Evolutionary conservation across 2,329 filamentous ascomycete genomes (phyloP).

Genomic region (Byssochlamys sp.): DNA sequence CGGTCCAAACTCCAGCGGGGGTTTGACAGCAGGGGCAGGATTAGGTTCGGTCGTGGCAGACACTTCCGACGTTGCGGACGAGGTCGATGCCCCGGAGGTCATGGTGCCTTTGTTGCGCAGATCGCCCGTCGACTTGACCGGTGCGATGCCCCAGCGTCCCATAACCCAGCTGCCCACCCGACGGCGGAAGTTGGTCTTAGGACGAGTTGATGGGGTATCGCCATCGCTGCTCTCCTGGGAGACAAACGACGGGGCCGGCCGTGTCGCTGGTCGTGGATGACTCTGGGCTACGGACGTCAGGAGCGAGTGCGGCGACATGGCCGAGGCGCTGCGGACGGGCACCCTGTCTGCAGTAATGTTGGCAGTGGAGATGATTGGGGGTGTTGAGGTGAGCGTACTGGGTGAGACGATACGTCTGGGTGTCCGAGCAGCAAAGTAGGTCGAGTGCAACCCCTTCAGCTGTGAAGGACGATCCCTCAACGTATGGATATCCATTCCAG

Average conservation of each 20-base stretch:
- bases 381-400: slow-evolving; percentile 30
- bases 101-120: slow-evolving; percentile 2
- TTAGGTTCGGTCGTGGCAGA: slow-evolving; percentile 9
- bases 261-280: slow-evolving; percentile 11
- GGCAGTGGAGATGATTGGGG: slow-evolving; percentile 29
- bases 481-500: slow-evolving; percentile 81
- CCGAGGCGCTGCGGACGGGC: slow-evolving; percentile 11
- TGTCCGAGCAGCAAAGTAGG: slow-evolving; percentile 41
- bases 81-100: slow-evolving; percentile 2
- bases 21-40: slow-evolving; percentile 17
- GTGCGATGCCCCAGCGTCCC: slow-evolving; percentile 52
- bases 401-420: slow-evolving; percentile 40
- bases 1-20: slow-evolving; percentile 48
- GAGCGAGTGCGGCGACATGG: slow-evolving; percentile 22
- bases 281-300: slow-evolving; percentile 29
- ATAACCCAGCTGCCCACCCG: slow-evolving; percentile 58
- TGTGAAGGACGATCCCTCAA: slow-evolving; percentile 67
- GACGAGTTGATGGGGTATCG: slow-evolving; percentile 10
- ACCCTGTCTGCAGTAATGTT: slow-evolving; percentile 26
- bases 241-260: slow-evolving; percentile 11
- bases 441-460: slow-evolving; percentile 42
- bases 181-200: slow-evolving; percentile 36
- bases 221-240: slow-evolving; percentile 14
- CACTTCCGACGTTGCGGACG: slow-evolving; percentile 10
- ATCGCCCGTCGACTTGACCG: slow-evolving; percentile 18